Evolutionary conservation across 495 filamentous ascomycete species (phyloP), one percentile per base, ranked within the genome.

Genomic region (Podospora tetraspora): DNA sequence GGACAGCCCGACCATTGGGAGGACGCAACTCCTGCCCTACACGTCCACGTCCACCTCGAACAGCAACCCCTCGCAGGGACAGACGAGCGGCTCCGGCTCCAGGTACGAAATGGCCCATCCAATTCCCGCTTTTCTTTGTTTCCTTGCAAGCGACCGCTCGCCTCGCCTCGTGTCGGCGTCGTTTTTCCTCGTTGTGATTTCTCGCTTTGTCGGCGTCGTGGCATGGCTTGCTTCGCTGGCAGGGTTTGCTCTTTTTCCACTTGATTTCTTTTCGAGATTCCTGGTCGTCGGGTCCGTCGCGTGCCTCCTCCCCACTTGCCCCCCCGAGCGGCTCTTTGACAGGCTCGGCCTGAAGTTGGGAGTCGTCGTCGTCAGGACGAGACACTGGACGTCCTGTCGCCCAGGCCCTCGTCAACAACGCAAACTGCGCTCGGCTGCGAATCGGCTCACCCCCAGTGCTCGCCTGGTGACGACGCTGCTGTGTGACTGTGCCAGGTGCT

Each of bases 1-100:
- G 74, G 77, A 79, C 71, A 79, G 77, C 73, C 77, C 77, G 71
- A 79, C 77, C 25, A 75, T 79, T 61, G 77, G 77, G 73, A 76
- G 77, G 67, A 71, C 70, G 32, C 76, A 78, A 29, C 59, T 72
- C 29, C 68, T 71, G 56, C 56, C 63, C 61, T 72, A 69, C 68
- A 43, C 73, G 57, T 60, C 70, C 68, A 77, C 34, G 12, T 19
- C 29, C 29, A 10, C 29, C 29, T 30, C 34, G 3, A 52, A 52
- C 43, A 52, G 19, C 43, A 52, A 75, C 68, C 66, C 75, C 56
- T 56, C 73, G 68, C 60, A 75, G 69, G 62, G 73, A 19, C 69
- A 71, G 21, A 69, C 72, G 61, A 70, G 66, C 62, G 43, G 43
- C 43, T 34, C 32, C 12, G 32, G 32, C 32, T 71, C 70, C 56